Base-by-base conservation (phyloP, 768 basidiomycete species). In the Rhodotorula babjevae region DNA sequence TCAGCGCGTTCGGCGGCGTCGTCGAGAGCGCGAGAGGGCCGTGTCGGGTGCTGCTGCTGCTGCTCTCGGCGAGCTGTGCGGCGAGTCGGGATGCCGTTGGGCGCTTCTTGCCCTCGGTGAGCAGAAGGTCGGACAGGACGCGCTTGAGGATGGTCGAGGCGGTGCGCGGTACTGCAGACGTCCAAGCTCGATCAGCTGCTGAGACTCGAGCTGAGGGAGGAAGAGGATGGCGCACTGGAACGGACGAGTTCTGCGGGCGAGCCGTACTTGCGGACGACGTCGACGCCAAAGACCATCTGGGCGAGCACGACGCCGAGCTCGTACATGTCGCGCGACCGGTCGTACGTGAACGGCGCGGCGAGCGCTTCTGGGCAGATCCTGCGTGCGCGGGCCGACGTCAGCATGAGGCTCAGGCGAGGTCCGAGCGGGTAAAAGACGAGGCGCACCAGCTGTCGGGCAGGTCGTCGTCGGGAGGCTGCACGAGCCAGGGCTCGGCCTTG, bases 261-360 rank as follows among this genome's bases (percentile, higher is more conserved):
- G 0, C 59, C 21, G 53, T 72, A 76, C 21, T 33, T 46, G 18
- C 36, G 60, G 9, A 61, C 46, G 8, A 73, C 76, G 44, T 76
- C 74, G 33, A 61, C 56, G 5, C 77, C 77, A 57, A 72, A 76
- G 3, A 69, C 21, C 68, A 76, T 69, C 27, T 76, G 74, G 0
- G 73, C 77, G 44, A 76, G 52, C 18, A 76, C 29, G 31, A 79
- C 47, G 15, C 78, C 78, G 42, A 76, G 67, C 53, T 76, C 77
- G 64, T 61, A 79, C 61, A 78, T 69, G 61, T 79, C 78, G 19
- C 74, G 74, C 15, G 74, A 15, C 25, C 68, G 61, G 49, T 74
- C 70, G 60, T 78, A 76, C 16, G 65, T 68, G 61, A 79, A 74
- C 5, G 78, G 77, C 9, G 75, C 76, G 10, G 53, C n/a, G 47